Base-by-base conservation (phyloP, 176 grass and related monocot genomes). In the Zizania latifolia region DNA sequence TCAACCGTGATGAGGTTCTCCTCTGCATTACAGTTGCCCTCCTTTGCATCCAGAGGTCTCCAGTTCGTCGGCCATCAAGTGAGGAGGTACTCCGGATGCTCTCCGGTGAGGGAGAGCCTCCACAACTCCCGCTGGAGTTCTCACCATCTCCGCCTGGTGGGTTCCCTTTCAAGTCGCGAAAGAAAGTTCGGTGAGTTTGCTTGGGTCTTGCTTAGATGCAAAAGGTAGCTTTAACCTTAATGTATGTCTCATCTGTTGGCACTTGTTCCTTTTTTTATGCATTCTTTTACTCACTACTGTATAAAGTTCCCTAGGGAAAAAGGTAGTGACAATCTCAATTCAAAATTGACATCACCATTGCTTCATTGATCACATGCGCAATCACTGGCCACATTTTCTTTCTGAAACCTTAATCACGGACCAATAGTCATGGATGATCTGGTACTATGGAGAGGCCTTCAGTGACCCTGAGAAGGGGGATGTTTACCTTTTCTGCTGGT, bases 31-130 rank as follows among this genome's bases (percentile, higher is more conserved):
- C 80, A 0, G 77, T 96, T 2, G 92, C 92, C 10, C 73, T 92
- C 36, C 83, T 89, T 65, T 96, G 92, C 75, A 91, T 96, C 38
- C 92, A 96, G 73, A 80, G 92, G 31, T 63, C 84, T 24, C 92
- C 92, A 0, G 40, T 83, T 19, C 74, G 68, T 16, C 89, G 92
- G 0, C 92, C 92, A 2, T 71, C 86, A 1, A 84, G 77, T 26
- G 73, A 86, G 58, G 86, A 89, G n/a, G 28, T 92, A 36, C 22
- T 92, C 9, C 70, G 65, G 19, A 92, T 96, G 70, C 86, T 96
- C 50, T 86, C 83, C 0, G 83, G 86, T 0, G 83, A 87, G 80
- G 89, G 72, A 14, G 76, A 92, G 48, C 76, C 83, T 14, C 92
- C 89, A 2, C 55, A 79, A 55, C 79, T 96, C 58, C 92, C 89